Conservation (phyloP, 179 eudicot genomes). For the Dionaea muscipula region DNA sequence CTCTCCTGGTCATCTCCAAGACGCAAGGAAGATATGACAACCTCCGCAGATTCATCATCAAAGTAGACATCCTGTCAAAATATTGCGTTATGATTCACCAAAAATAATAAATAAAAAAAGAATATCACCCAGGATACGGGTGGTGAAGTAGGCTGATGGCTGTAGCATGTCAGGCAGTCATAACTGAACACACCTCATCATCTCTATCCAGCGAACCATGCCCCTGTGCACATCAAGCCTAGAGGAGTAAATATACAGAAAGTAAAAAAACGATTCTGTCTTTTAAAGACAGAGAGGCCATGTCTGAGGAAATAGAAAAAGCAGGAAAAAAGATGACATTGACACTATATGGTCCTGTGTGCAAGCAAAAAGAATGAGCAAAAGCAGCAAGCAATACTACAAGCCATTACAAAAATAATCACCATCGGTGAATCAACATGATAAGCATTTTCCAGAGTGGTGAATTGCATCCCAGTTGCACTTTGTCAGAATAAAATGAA, state of each 20-base stretch:
- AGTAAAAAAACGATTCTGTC: not conserved
- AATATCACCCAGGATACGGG: not conserved
- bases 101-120: not conserved
- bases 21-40: conserved; percentile 83
- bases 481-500: no score
- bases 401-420: no score
- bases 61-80: conserved; percentile 69
- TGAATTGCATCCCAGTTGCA: no score
- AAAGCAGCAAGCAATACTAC: no score
- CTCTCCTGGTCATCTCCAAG: conserved; percentile 80
- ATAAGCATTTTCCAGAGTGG: no score
- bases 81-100: conserved; percentile 6
- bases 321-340: no score
- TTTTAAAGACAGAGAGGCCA: no score
- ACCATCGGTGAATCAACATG: no score
- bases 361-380: no score
- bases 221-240: conserved; percentile 35
- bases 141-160: not conserved
- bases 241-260: not conserved
- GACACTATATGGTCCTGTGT: no score
- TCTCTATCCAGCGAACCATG: conserved; percentile 77
- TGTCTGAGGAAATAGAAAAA: no score
- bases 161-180: not conserved
- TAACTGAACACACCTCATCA: conserved; percentile 64
- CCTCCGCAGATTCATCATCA: conserved; percentile 97